Base-by-base conservation (phyloP, 2,329 filamentous ascomycete species). In the Venturia asperata region DNA sequence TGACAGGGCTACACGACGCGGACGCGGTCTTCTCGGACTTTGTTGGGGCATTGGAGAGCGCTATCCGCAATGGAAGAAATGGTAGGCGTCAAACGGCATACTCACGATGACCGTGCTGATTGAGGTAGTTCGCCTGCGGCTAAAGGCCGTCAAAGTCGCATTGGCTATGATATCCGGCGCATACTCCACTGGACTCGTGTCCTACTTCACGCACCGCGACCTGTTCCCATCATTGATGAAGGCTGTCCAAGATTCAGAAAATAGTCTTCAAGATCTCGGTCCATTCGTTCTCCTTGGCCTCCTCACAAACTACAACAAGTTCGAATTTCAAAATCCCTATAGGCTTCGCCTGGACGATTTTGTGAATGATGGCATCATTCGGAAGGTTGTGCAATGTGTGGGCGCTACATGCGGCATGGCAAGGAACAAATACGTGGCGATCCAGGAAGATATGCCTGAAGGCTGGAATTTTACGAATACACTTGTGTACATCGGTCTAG, bases 251-350 rank as follows among this genome's bases (percentile, higher is more conserved):
- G 91, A 96, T 69, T 84, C 87, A 56, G 87, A 91, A 67, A 82
- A 83, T 30, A 42, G 78, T 81, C 21, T 81, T 83, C 71, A 85
- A 85, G 66, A 83, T 64, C 63, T 91, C 55, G 85, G 90, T 66
- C 89, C 93, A 0, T 92, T 97, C 69, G 85, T 88, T 17, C 83
- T 97, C 11, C 82, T 97, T 24, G 93, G 93, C 15, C 82, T 97
- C 4, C 80, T 99, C 64, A 90, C 91, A 69, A 99, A 97, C 77
- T 97, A 97, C 82, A 97, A 99, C 83, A 99, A 97, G 76, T 99
- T 99, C 72, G 94, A 99, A 76, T 93, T 95, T 66, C 92, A 96
- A 74, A 99, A 99, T 70, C 93, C 93, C 0, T 99, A 99, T 71
- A 89, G 94, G 71, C 80, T 95, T 68, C 89, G 93, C 37, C 83